Evolutionary conservation across 164 flowering plant species (phyloP).

Genomic region (Hamamelis virginiana): DNA sequence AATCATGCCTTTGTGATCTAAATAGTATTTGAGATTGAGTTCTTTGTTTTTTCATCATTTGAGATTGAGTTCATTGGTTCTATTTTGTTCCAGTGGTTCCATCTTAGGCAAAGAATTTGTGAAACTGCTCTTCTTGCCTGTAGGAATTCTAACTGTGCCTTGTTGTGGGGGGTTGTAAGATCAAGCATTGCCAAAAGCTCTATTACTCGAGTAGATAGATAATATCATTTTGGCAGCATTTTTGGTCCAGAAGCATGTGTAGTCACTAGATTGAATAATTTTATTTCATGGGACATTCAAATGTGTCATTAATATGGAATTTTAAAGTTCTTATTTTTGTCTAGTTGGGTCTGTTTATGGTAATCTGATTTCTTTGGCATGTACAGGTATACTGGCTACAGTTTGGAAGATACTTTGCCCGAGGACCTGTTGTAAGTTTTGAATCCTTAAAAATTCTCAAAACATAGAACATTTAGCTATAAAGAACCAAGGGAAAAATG

Average conservation of each 20-base stretch:
- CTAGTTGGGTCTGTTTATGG: background rate
- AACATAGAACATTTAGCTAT: background rate
- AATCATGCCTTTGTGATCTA: background rate
- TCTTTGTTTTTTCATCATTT: background rate
- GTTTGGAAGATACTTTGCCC: slow-evolving; percentile 96
- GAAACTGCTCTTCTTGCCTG: background rate
- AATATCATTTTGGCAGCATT: too few species aligned
- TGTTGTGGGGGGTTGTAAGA: too few species aligned
- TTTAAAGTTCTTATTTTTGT: too few species aligned
- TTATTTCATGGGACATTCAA: too few species aligned
- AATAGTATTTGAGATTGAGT: background rate
- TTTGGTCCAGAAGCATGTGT: too few species aligned
- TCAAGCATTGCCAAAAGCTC: too few species aligned
- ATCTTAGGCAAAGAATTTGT: background rate
- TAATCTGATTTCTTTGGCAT: slow-evolving; percentile 3
- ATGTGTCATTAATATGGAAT: too few species aligned
- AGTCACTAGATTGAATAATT: too few species aligned
- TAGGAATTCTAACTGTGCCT: background rate
- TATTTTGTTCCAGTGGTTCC: background rate
- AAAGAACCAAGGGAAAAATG: background rate
- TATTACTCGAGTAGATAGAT: too few species aligned
- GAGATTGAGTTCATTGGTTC: background rate
- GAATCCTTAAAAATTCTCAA: background rate
- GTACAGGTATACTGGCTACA: slow-evolving; percentile 97
- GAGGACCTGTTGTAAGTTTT: slow-evolving; percentile 84